A percentile compares a stretch with the other conserved stretches of the same genome.
Evolutionary conservation across 1,139 yeast genomes (phyloP).

Genomic region (Magnusiomyces sp.): DNA sequence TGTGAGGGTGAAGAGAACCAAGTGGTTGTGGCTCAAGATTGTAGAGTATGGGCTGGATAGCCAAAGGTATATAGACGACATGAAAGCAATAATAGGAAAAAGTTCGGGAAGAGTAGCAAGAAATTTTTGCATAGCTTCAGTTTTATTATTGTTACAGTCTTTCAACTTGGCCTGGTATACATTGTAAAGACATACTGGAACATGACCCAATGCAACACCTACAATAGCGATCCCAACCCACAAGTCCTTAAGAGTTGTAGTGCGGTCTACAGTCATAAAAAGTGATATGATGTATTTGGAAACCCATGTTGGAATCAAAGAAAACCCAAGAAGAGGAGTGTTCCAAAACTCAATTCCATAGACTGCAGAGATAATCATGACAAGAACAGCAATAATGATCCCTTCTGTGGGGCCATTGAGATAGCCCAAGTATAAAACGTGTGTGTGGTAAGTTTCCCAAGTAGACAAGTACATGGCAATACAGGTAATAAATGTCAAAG

Average conservation of each 20-base stretch:
- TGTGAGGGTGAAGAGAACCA: constrained; percentile 49
- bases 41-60: constrained; percentile 31
- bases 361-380: constrained; percentile 50
- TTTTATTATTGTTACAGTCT: constrained; percentile 16
- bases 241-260: constrained; percentile 20
- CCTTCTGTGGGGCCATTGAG: constrained; percentile 82
- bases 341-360: constrained; percentile 57
- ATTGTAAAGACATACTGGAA: constrained; percentile 45
- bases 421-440: constrained; percentile 55
- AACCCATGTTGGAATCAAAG: constrained; percentile 7
- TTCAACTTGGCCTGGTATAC: constrained; percentile 43
- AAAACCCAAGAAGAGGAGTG: constrained; percentile 20
- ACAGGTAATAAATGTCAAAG: constrained; percentile 56
- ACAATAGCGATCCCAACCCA: constrained; percentile 36
- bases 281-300: neutral
- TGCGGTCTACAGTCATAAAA: constrained; percentile 9
- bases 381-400: constrained; percentile 47
- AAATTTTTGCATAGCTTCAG: constrained; percentile 27
- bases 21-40: constrained; percentile 37
- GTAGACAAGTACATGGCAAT: constrained; percentile 66
- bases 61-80: constrained; percentile 30
- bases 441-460: constrained; percentile 78
- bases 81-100: constrained; percentile 28
- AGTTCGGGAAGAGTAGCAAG: constrained; percentile 33
- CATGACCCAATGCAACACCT: constrained; percentile 44